These are phyloP conservation scores for Cryptococcus wingfieldii DNA, from an alignment of 1,284 basidiomycete species.

Conservation along the genomic window DNA sequence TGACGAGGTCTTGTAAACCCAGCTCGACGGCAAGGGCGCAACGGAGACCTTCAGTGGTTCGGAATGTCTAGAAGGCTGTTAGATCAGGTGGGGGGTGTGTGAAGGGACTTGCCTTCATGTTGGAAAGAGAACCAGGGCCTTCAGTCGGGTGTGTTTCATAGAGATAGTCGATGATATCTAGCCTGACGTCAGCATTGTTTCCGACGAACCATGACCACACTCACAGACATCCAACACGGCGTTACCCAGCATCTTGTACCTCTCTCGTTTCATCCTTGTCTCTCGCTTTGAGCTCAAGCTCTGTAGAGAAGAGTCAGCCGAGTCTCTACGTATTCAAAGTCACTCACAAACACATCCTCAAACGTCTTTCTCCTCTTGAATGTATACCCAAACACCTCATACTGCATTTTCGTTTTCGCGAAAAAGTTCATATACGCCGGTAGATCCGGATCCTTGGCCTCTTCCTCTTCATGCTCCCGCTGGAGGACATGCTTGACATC, in stretches of 20 bases:
- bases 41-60: not conserved
- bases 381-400: constrained; percentile 24
- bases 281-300: not conserved
- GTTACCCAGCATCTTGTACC: constrained; percentile 30
- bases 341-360: constrained; percentile 18
- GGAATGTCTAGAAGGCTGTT: not conserved
- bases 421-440: constrained; percentile 11
- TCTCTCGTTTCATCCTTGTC: constrained; percentile 12
- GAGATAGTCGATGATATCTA: constrained; percentile 23
- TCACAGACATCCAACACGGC: constrained; percentile 27
- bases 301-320: not conserved
- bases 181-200: not conserved
- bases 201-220: not conserved
- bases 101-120: constrained; percentile 19
- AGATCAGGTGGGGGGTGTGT: not conserved
- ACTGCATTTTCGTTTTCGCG: not conserved
- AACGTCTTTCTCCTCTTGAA: constrained; percentile 21
- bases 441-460: not conserved
- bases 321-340: not conserved
- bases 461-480: not conserved
- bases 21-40: constrained; percentile 8
- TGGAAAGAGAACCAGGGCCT: constrained; percentile 21
- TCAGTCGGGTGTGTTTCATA: constrained; percentile 17
- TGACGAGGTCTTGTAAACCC: constrained; percentile 8
- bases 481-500: constrained; percentile 9